phyloP scores from a whole-genome alignment of 768 basidiomycete species.

The Boletus rubroflammeus region DNA sequence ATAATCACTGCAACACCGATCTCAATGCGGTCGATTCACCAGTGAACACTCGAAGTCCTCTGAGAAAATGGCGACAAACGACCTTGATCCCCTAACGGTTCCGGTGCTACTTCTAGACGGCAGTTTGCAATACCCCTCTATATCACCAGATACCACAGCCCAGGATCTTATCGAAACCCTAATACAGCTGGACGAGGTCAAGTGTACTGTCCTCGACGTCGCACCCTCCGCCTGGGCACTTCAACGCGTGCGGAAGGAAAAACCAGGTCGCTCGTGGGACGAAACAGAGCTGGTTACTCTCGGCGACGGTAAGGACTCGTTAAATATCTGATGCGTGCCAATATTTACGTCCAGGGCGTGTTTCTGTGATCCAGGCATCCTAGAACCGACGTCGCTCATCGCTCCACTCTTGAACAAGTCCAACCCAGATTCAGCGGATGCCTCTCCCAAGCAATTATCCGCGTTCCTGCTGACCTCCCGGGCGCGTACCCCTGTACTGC shows the following conservation, averaged over 20 bases:
- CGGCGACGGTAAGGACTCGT: constrained; percentile 51
- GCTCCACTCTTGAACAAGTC: constrained; percentile 50
- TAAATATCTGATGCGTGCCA: neutral
- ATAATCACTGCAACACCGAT: neutral
- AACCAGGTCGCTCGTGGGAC: constrained; percentile 62
- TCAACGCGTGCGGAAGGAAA: constrained; percentile 59
- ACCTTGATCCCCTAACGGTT: constrained; percentile 41
- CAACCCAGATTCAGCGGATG: constrained; percentile 25
- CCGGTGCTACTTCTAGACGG: constrained; percentile 59
- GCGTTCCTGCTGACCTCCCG: constrained; percentile 67
- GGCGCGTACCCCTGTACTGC: constrained; percentile 60
- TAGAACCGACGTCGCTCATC: constrained; percentile 43
- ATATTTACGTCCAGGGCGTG: constrained; percentile 10
- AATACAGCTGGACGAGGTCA: constrained; percentile 45
- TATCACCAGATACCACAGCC: constrained; percentile 49
- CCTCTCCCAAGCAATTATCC: constrained; percentile 55
- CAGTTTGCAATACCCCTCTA: constrained; percentile 59
- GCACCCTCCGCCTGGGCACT: constrained; percentile 64
- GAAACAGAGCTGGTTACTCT: constrained; percentile 64
- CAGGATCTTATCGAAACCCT: constrained; percentile 59
- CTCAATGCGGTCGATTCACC: neutral
- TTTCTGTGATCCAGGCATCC: constrained; percentile 40
- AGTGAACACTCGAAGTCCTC: neutral
- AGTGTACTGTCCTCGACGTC: constrained; percentile 52
- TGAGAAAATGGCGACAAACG: constrained; percentile 29